phyloP scores from a whole-genome alignment of 495 filamentous ascomycete genomes.

The Aspergillus asperescens region DNA sequence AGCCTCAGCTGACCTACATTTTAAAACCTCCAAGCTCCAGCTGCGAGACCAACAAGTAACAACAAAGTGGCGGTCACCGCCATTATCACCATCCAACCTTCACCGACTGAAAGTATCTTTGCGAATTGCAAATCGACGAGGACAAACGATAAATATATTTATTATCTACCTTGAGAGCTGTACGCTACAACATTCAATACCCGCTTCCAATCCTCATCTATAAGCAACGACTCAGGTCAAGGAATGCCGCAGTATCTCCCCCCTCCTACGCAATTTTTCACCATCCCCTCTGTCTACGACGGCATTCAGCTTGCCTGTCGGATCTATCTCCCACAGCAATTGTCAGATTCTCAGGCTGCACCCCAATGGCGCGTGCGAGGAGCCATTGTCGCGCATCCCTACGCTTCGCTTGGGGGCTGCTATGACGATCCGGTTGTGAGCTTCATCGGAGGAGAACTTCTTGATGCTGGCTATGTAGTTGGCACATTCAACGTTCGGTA shows the following conservation, averaged over 20 bases:
- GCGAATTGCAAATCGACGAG: not conserved
- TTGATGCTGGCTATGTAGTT: slow-evolving; percentile 66
- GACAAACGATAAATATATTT: not conserved
- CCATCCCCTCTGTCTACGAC: slow-evolving; percentile 81
- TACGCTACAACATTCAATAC: not conserved
- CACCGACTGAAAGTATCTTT: not conserved
- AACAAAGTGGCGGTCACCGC: too few relatives aligned
- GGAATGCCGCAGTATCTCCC: slow-evolving; percentile 28
- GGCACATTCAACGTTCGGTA: slow-evolving; percentile 93
- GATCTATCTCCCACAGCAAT: slow-evolving; percentile 60
- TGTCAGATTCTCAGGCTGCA: slow-evolving; percentile 26
- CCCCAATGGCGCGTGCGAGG: slow-evolving; percentile 48
- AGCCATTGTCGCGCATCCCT: slow-evolving; percentile 86
- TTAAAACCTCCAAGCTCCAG: too few relatives aligned
- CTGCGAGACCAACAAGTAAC: too few relatives aligned
- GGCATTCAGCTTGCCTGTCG: slow-evolving; percentile 68
- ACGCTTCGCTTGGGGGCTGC: slow-evolving; percentile 78
- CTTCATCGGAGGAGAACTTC: slow-evolving; percentile 54
- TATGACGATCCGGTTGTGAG: slow-evolving; percentile 78
- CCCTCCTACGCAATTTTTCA: slow-evolving; percentile 62
- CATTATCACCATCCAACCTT: too few relatives aligned
- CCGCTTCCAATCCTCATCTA: not conserved
- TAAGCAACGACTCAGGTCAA: not conserved
- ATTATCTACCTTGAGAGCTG: not conserved
- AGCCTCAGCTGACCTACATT: too few relatives aligned